A percentile compares a stretch with the other conserved stretches of the same genome.
These are phyloP conservation scores for Saposhnikovia divaricata DNA, from an alignment of 129 eudicot species.

Conservation along the genomic window DNA sequence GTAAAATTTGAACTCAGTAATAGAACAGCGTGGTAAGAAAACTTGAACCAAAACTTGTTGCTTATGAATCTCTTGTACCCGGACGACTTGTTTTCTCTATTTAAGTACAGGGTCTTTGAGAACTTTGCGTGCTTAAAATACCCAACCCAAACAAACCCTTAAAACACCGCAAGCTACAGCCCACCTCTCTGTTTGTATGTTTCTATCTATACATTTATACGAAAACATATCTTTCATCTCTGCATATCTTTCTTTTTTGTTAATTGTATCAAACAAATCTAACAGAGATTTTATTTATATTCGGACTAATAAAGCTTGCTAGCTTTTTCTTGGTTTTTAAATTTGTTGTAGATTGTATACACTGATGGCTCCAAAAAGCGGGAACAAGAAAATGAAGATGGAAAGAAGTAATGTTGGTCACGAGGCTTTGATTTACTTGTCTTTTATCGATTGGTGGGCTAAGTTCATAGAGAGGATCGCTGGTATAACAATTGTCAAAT, in stretches of 20 bases:
- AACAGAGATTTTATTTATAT: neutral
- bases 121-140: neutral
- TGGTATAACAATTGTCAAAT: conserved; percentile 20
- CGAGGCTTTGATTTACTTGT: conserved; percentile 17
- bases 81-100: neutral
- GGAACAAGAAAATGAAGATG: conserved; percentile 33
- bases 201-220: neutral
- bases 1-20: neutral
- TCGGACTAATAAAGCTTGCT: neutral
- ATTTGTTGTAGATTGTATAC: conserved; percentile 14
- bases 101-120: neutral
- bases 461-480: conserved; percentile 26
- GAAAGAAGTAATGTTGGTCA: conserved; percentile 18
- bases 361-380: conserved; percentile 38
- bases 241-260: conserved; percentile 11
- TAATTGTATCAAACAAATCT: neutral
- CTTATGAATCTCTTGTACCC: neutral
- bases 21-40: neutral
- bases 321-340: conserved; percentile 17
- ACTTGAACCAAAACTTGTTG: neutral
- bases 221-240: neutral
- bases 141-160: neutral
- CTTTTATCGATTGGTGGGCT: conserved; percentile 35
- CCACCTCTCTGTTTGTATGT: neutral
- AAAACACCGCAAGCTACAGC: neutral